phyloP scores from a whole-genome alignment of 495 filamentous ascomycete species.

The Lasiosphaeria miniovina region DNA sequence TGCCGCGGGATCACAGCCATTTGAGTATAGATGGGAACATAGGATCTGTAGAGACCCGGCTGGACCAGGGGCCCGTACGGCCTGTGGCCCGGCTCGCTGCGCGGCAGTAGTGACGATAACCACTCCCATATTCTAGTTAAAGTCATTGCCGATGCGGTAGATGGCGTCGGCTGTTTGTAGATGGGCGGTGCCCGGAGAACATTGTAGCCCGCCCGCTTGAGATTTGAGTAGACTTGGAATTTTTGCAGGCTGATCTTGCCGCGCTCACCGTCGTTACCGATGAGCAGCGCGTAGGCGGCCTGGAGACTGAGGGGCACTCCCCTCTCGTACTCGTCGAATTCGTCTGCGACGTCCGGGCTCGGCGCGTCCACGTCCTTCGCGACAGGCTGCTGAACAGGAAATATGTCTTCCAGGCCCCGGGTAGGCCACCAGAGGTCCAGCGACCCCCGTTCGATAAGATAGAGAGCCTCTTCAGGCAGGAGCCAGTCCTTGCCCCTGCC shows the following conservation, averaged over 20 bases:
- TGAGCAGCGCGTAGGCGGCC: slow-evolving; percentile 78
- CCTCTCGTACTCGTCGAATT: slow-evolving; percentile 50
- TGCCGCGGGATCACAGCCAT: slow-evolving; percentile 73
- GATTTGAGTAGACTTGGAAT: slow-evolving; percentile 79
- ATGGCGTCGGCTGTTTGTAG: slow-evolving; percentile 8
- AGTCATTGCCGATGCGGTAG: background rate
- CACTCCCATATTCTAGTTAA: slow-evolving; percentile 37
- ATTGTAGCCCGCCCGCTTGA: slow-evolving; percentile 82
- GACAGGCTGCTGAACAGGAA: slow-evolving; percentile 20
- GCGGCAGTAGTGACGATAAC: slow-evolving; percentile 38
- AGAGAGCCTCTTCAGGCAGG: slow-evolving; percentile 89
- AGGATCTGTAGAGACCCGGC: slow-evolving; percentile 75
- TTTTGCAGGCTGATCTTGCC: slow-evolving; percentile 68
- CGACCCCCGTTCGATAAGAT: slow-evolving; percentile 79
- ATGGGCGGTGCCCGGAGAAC: slow-evolving; percentile 61
- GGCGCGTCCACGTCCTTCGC: slow-evolving; percentile 19
- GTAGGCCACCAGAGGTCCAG: slow-evolving; percentile 81
- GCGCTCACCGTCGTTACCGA: slow-evolving; percentile 59
- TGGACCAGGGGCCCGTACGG: slow-evolving; percentile 67
- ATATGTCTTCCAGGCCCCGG: slow-evolving; percentile 37
- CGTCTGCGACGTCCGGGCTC: slow-evolving; percentile 21
- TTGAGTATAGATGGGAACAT: slow-evolving; percentile 71
- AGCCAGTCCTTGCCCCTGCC: slow-evolving; percentile 67
- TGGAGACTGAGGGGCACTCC: slow-evolving; percentile 84
- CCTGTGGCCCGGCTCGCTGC: slow-evolving; percentile 14